These are phyloP conservation scores for Medicago ruthenica DNA, from an alignment of 306 rosid genomes.

Conservation along the genomic window DNA sequence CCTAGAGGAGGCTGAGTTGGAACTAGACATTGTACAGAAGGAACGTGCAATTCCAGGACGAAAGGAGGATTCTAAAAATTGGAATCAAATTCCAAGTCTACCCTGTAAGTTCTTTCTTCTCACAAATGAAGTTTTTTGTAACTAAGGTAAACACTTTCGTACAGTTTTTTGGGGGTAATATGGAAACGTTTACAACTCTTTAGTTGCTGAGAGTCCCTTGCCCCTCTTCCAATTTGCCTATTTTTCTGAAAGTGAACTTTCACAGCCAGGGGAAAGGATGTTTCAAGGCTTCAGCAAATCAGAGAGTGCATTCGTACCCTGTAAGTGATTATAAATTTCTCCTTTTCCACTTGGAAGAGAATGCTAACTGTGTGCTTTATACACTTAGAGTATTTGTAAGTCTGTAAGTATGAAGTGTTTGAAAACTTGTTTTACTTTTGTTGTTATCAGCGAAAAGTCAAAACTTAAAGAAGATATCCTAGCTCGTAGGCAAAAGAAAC, in stretches of 20 bases:
- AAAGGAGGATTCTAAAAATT: conserved; percentile 52
- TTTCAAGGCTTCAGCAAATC: conserved; percentile 75
- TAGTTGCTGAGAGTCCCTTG: neutral
- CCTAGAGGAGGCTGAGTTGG: conserved; percentile 91
- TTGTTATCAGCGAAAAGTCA: conserved; percentile 70
- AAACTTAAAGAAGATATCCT: conserved; percentile 71
- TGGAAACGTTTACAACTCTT: conserved; percentile 13
- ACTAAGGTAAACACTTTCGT: conserved; percentile 1
- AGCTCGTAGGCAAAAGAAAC: conserved; percentile 79
- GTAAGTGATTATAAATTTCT: conserved; percentile 59
- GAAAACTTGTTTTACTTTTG: conserved; percentile 13
- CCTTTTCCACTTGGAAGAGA: conserved; percentile 19
- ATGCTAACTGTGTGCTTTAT: conserved; percentile 22
- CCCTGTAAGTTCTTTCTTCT: conserved; percentile 49
- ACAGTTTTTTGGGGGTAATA: conserved; percentile 17
- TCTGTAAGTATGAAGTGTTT: neutral
- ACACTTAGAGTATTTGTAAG: conserved; percentile 12
- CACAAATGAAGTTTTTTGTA: neutral
- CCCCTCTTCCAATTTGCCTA: conserved; percentile 17
- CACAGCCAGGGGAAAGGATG: conserved; percentile 64
- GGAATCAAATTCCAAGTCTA: conserved; percentile 49
- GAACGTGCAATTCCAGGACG: conserved; percentile 56
- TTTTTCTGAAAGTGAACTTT: conserved; percentile 42
- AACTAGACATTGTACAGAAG: conserved; percentile 70
- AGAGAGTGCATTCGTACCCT: conserved; percentile 69